Base-by-base conservation (phyloP, 805 yeast species). In the Spathaspora arborariae region DNA sequence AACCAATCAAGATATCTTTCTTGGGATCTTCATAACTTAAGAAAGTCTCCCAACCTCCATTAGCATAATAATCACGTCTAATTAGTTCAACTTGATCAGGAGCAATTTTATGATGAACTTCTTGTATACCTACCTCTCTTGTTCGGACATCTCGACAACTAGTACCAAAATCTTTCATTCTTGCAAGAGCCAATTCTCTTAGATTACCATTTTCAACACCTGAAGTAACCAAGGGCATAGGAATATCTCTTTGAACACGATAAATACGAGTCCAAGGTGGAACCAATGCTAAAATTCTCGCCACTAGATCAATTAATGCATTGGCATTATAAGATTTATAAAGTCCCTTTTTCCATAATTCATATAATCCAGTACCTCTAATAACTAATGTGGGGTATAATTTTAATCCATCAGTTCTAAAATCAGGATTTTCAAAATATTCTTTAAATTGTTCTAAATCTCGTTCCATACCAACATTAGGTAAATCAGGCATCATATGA, bases 261-360 rank as follows among this genome's bases (percentile, higher is more conserved):
- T 94, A 94, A 57, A 94, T 94, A 70, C 99, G 83, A 2, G 99
- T 94, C 99, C 99, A 94, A 3, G 99, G 99, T 20, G 99, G 99
- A 5, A 94, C 98, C 48, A 94, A 74, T 0, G 98, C 97, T 74
- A 94, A 72, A 45, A 94, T 92, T 59, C 98, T 80, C 0, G 99
- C 99, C 42, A 94, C 97, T 50, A 94, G 74, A 65, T 94, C 99
- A 42, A 94, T 87, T 56, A 94, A 74, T 6, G 92, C 96, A 59
- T 90, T 89, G 35, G 98, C 97, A 60, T 91, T 88, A 65, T 94
- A 94, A 2, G 97, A 89, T 67, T 87, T 86, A 70, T 94, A 94
- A 51, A 88, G 78, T 3, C 98, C 99, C 41, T 88, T 87, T 63
- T 94, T 94, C 99, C 99, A 94, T 45, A 94, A 77, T 69, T 94